Base-by-base conservation (phyloP, 768 basidiomycete genomes). In the Lepiota venenata region DNA sequence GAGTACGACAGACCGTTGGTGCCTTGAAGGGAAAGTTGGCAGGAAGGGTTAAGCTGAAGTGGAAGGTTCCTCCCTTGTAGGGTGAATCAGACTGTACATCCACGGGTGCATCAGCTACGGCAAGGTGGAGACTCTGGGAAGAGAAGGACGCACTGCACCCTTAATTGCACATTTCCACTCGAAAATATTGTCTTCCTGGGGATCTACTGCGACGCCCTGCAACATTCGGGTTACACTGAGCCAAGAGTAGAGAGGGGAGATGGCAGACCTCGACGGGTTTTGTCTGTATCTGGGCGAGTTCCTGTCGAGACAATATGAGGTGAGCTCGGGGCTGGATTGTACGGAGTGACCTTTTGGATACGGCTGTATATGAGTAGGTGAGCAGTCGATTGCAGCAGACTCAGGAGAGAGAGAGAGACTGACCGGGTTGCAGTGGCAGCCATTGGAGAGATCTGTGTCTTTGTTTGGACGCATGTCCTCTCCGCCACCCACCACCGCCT, bases 1-100 rank as follows among this genome's bases (percentile, higher is more conserved):
- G 40, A n/a, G 25, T 9, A 40, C 35, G 37, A 60, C 75, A 61
- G 70, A 91, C 90, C 54, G 78, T 76, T 36, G 91, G 91, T 3
- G 92, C 82, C 69, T 93, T 93, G 82, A 93, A 93, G 7, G 92
- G 91, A 60, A 86, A 93, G 67, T 82, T 86, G n/a, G 75, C 61
- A 1, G 91, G 89, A n/a, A 93, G 73, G n/a, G 73, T 69, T 11
- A 93, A 65, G 37, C 71, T 84, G 68, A 92, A 92, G 60, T 81
- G 76, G 69, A 91, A 93, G 0, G 80, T 89, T 45, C 92, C 91
- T 48, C 79, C 80, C 69, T 85, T 89, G 78, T 93, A 93, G 0
- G 91, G 92, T 25, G 87, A 88, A 59, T 87, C 84, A 43, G 81
- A 63, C 91, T 93, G 58, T 21, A 42, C 29, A 15, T 55, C 5